Evolutionary conservation across 768 basidiomycete genomes (phyloP), one percentile per base, ranked within the genome.

Genomic region (Chalciporus sphaerocephalus): DNA sequence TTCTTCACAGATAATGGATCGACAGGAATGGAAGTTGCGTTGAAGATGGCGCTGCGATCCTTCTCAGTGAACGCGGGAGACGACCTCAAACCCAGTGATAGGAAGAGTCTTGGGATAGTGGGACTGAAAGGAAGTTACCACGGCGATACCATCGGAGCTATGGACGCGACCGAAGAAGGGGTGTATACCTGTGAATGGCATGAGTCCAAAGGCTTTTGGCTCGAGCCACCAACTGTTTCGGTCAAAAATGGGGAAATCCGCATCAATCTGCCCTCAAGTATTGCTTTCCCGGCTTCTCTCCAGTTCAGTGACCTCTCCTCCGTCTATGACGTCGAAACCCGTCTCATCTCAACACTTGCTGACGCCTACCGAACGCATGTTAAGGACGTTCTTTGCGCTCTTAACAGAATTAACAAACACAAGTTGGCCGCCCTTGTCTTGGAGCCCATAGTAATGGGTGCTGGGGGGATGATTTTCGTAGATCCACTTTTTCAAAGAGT

Each of bases 131-230:
- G 95, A 5, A 92, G 92, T 59, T 98, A 97, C 68, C 95, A 98
- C 58, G 95, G 95, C 2, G 95, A 98, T 64, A 98, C 95, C 11
- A 94, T 97, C 50, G 95, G 95, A 0, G 85, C 86, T 2, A 98
- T 98, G 95, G 91, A 97, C 54, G 94, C 95, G 6, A 87, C 82
- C 52, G 85, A 88, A 59, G 90, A 94, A 56, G 87, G 90, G 8
- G 85, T 94, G 2, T 98, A 87, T 65, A 87, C 87, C 1, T 96
- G 92, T 53, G 95, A 97, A 64, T 98, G 95, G 94, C 93, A 98
- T 62, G 70, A 85, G 43, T 85, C 91, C 6, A 85, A 91, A 59
- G 95, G 95, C 0, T 85, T 79, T 56, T 97, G 95, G 95, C 81
- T 98, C 55, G 91, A 94, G 9, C 84, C 93, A 7, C 93, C 95